A percentile compares a stretch with the other conserved stretches of the same genome.
Conservation (phyloP, 2,329 filamentous ascomycete species). For the Aureobasidium melanogenum region DNA sequence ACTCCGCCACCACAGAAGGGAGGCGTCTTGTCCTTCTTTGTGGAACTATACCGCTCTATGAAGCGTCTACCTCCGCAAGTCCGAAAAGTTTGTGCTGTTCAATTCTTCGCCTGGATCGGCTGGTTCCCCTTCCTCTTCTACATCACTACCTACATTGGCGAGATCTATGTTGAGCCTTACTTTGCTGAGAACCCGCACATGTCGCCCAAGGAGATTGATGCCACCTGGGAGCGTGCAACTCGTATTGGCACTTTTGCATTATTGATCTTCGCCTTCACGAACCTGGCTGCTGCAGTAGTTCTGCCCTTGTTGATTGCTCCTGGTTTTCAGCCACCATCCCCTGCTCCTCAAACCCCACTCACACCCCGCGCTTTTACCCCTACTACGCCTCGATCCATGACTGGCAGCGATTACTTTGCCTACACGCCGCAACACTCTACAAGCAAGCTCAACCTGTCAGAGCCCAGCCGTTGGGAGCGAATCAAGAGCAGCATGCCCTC, state of each 20-base stretch:
- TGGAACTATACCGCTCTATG: constrained; percentile 66
- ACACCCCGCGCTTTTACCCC: constrained; percentile 25
- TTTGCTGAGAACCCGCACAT: constrained; percentile 71
- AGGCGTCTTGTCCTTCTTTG: constrained; percentile 72
- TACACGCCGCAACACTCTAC: constrained; percentile 14
- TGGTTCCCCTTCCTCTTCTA: constrained; percentile 90
- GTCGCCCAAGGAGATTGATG: constrained; percentile 64
- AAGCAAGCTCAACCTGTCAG: constrained; percentile 14
- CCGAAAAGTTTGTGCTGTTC: constrained; percentile 59
- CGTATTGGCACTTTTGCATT: constrained; percentile 83
- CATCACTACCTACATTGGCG: constrained; percentile 85
- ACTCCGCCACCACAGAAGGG: constrained; percentile 50
- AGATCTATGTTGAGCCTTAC: constrained; percentile 81
- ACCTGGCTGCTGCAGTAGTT: constrained; percentile 70
- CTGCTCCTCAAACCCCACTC: constrained; percentile 29
- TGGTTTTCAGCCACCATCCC: constrained; percentile 51
- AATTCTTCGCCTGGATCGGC: constrained; percentile 75
- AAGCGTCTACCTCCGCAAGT: constrained; percentile 73
- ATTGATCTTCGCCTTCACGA: constrained; percentile 78
- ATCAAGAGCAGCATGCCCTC: constrained; percentile 8
- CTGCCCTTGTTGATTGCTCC: constrained; percentile 80
- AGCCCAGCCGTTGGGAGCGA: constrained; percentile 18
- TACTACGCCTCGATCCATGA: constrained; percentile 24
- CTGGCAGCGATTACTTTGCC: constrained; percentile 20
- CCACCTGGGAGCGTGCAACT: constrained; percentile 75